Conservation (phyloP, 495 filamentous ascomycete species). For the Echria macrotheca region DNA sequence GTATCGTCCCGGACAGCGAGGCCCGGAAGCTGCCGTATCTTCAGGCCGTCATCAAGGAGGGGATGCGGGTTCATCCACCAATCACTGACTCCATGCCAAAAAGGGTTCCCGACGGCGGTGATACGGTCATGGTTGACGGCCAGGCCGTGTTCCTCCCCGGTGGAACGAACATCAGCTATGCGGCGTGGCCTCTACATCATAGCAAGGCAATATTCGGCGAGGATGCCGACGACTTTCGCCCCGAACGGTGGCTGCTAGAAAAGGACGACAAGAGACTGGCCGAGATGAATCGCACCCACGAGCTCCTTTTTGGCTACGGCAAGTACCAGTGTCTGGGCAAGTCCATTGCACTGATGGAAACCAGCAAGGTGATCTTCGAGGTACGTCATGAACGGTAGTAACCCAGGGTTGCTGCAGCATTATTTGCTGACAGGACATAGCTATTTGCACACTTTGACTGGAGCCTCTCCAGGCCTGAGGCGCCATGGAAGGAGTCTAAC, state of each 20-base stretch:
- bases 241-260: conserved; percentile 46
- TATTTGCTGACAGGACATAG: no score
- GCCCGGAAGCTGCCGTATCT: conserved; percentile 40
- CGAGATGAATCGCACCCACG: conserved; percentile 28
- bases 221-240: conserved; percentile 40
- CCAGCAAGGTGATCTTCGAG: conserved; percentile 47
- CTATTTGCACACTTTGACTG: conserved; percentile 45
- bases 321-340: conserved; percentile 33
- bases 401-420: no score
- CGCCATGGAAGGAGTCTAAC: conserved; percentile 25
- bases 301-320: conserved; percentile 30
- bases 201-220: conserved; percentile 34
- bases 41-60: conserved; percentile 41
- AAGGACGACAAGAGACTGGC: conserved; percentile 23
- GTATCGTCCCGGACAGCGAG: conserved; percentile 32
- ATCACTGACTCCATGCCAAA: conserved; percentile 28
- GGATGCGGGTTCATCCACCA: conserved; percentile 36
- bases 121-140: conserved; percentile 33
- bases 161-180: conserved; percentile 42
- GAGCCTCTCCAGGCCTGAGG: conserved; percentile 36
- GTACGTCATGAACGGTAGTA: no score
- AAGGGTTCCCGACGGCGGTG: conserved; percentile 39
- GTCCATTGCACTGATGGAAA: conserved; percentile 29
- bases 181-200: conserved; percentile 21
- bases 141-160: conserved; percentile 45